Conservation (phyloP, 108 stramenopile species). For the Nitzschia inconspicua region DNA sequence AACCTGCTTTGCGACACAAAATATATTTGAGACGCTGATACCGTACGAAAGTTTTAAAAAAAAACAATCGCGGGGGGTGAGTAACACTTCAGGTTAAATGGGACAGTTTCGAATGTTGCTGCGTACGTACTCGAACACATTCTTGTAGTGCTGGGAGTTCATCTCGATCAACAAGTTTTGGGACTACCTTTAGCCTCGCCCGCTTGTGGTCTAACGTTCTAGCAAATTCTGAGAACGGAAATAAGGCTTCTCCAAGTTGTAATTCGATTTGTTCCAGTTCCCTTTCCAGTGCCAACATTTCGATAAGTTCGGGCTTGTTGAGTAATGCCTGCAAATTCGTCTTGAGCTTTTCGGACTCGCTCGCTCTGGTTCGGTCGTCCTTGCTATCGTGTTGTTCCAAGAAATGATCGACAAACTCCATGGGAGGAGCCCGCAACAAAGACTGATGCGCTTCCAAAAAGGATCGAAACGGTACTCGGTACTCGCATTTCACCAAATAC, state of each 20-base stretch:
- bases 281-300: slow-evolving; percentile 68
- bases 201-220: slow-evolving; percentile 55
- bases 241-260: slow-evolving; percentile 63
- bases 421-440: slow-evolving; percentile 67
- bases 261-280: slow-evolving; percentile 65
- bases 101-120: too few relatives aligned
- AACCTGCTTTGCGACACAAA: slow-evolving; percentile 59
- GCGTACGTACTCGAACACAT: slow-evolving; percentile 61
- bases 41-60: background rate
- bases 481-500: slow-evolving; percentile 87
- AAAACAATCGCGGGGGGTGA: background rate
- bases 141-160: slow-evolving; percentile 52
- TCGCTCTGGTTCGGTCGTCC: background rate
- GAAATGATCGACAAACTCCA: slow-evolving; percentile 66
- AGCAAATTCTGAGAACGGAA: slow-evolving; percentile 76
- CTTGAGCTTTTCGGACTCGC: background rate
- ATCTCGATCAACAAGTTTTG: slow-evolving; percentile 41
- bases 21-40: slow-evolving; percentile 65
- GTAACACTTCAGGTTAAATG: background rate
- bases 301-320: slow-evolving; percentile 66
- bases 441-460: slow-evolving; percentile 79
- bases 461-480: slow-evolving; percentile 84
- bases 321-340: slow-evolving; percentile 33
- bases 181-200: slow-evolving; percentile 47
- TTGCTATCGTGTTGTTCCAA: slow-evolving; percentile 17